Conservation (phyloP, 768 basidiomycete species). For the Suillus alpinus region DNA sequence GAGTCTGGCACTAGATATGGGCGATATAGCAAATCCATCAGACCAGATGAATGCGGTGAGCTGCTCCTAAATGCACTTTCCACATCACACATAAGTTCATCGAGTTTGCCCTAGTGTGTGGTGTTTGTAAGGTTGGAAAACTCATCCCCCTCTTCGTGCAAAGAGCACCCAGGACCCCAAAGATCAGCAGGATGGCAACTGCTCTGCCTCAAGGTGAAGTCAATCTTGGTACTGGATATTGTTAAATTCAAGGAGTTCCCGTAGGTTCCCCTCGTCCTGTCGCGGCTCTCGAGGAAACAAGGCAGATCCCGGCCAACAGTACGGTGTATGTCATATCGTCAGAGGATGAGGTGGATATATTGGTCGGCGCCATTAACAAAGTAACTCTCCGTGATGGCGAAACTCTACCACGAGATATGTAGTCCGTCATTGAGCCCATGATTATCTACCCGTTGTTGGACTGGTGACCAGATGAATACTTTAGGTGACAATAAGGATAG, state of each 20-base stretch:
- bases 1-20: slow-evolving; percentile 51
- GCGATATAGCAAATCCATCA: slow-evolving; percentile 71
- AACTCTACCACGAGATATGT: neutral
- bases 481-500: neutral
- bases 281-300: neutral
- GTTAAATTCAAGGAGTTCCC: neutral
- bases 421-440: neutral
- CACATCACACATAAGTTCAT: neutral
- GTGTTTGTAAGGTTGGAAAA: slow-evolving; percentile 57
- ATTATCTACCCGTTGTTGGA: neutral
- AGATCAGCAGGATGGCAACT: slow-evolving; percentile 43
- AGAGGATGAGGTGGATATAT: slow-evolving; percentile 8
- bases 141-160: slow-evolving; percentile 56
- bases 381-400: slow-evolving; percentile 1
- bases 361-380: slow-evolving; percentile 12
- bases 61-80: slow-evolving; percentile 7
- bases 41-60: slow-evolving; percentile 61
- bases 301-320: neutral
- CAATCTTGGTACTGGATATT: neutral
- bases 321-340: slow-evolving; percentile 3
- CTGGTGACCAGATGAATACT: neutral
- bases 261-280: slow-evolving; percentile 17
- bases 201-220: slow-evolving; percentile 42
- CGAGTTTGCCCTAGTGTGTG: slow-evolving; percentile 49
- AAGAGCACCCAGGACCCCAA: slow-evolving; percentile 32